A percentile compares a stretch with the other conserved stretches of the same genome.
phyloP scores from a whole-genome alignment of 805 yeast genomes.

The Ogataea chonburiensis region DNA sequence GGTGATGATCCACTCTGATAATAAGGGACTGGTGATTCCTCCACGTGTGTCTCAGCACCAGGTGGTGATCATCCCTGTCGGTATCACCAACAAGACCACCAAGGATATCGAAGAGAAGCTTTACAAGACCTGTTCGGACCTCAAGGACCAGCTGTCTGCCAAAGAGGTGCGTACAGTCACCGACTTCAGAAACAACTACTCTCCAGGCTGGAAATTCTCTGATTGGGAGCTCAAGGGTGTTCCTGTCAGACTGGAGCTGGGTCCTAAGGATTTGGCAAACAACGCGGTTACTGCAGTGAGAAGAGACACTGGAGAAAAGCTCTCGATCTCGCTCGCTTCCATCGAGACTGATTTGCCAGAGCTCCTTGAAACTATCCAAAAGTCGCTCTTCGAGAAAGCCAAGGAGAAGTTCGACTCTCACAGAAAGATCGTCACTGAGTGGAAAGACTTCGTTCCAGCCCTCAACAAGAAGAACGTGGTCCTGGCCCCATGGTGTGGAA shows the following conservation, averaged over 20 bases:
- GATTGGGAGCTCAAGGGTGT: constrained; percentile 96
- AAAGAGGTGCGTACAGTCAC: constrained; percentile 74
- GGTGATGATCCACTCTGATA: constrained; percentile 98
- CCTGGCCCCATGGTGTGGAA: constrained; percentile 97
- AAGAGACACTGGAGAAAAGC: constrained; percentile 85
- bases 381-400: constrained; percentile 71
- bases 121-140: constrained; percentile 62
- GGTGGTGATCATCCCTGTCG: constrained; percentile 92
- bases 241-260: constrained; percentile 91
- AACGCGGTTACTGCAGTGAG: constrained; percentile 84
- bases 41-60: constrained; percentile 95
- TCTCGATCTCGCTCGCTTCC: constrained; percentile 60
- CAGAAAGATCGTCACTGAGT: constrained; percentile 73
- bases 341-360: constrained; percentile 67
- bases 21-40: constrained; percentile 96
- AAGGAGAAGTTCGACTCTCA: constrained; percentile 81
- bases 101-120: constrained; percentile 72
- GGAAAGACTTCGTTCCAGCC: constrained; percentile 92
- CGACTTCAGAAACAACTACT: constrained; percentile 90
- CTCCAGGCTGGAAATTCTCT: constrained; percentile 98
- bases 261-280: constrained; percentile 90
- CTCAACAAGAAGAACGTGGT: constrained; percentile 89
- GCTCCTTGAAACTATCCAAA: constrained; percentile 79
- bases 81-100: constrained; percentile 83
- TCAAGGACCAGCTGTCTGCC: constrained; percentile 59